Percentiles rank a stretch among this genome's conserved stretches.
phyloP scores from a whole-genome alignment of 2,329 filamentous ascomycete species.

The Beauveria bassiana region DNA sequence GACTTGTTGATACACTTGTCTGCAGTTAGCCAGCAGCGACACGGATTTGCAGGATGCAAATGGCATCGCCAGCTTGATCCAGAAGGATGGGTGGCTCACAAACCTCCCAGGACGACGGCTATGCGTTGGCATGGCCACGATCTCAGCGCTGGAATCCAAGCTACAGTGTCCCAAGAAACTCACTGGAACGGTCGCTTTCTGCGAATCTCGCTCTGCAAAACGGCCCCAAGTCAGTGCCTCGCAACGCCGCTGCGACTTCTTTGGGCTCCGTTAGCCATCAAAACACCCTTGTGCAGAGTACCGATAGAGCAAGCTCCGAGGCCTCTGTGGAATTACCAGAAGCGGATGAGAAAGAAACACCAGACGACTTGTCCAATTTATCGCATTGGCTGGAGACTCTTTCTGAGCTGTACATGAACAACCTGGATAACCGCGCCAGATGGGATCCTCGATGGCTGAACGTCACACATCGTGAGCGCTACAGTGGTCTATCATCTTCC shows the following conservation, averaged over 20 bases:
- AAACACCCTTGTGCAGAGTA: conserved; percentile 10
- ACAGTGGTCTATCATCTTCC: conserved; percentile 15
- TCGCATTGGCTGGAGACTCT: conserved; percentile 23
- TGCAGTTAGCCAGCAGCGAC: neutral
- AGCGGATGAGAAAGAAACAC: neutral
- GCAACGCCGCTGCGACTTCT: neutral
- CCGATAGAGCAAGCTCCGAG: neutral
- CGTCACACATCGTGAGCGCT: conserved; percentile 19
- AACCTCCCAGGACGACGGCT: conserved; percentile 9
- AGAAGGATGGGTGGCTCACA: neutral
- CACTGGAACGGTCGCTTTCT: conserved; percentile 9
- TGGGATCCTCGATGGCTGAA: conserved; percentile 22
- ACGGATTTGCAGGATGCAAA: neutral
- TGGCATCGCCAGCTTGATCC: neutral
- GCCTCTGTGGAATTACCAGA: neutral
- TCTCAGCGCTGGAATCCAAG: conserved; percentile 22
- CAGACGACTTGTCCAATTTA: conserved; percentile 19
- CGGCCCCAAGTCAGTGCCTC: conserved; percentile 6
- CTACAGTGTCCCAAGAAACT: conserved; percentile 19
- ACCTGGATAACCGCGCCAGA: conserved; percentile 20
- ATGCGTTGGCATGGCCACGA: conserved; percentile 15
- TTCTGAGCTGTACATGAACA: conserved; percentile 24
- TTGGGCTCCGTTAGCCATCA: neutral
- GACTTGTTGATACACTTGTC: too few relatives aligned
- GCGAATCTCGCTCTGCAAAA: neutral